Base-by-base conservation (phyloP, 352 stramenopile species). In the Bremia lactucae region DNA sequence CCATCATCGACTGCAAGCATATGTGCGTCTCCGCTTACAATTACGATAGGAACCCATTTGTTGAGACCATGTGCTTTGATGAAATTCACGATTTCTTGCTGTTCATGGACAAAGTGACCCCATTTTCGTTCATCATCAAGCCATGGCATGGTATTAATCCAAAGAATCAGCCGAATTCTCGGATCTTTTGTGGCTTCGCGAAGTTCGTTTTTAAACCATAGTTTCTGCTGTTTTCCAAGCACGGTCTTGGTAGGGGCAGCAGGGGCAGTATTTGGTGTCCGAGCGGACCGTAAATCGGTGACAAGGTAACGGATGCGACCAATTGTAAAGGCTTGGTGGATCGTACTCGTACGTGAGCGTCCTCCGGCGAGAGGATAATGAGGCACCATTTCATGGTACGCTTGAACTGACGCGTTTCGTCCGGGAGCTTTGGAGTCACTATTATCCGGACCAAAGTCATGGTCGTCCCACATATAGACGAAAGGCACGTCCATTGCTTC, bases 391-490 rank as follows among this genome's bases (percentile, higher is more conserved):
- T 93, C 77, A 0, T 69, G 72, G 57, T 89, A 93, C 19, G 74
- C 75, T 53, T 82, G 65, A 6, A 92, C 47, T 6, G 83, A 85
- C 0, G 78, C 73, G 14, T 84, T 68, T 6, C 77, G 63, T 21
- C 76, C 79, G 1, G 64, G 72, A 21, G 79, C 76, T 11, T 67
- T 88, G 39, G 72, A 71, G 52, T 95, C 75, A 18, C 78, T 91
- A 45, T 95, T 94, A 62, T 95, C 81, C 21, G 78, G 80, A 20
- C 82, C 83, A 46, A 79, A 95, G 51, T 95, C 83, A 56, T 95
- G 83, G 61, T 95, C 83, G 49, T 92, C 78, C 75, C 78, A 95
- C 80, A 93, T 94, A 53, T 94, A 93, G 11, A 64, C 76, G 41
- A 94, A 83, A 2, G 83, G 82, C 6, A 94, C 40, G 29, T 90